phyloP scores from a whole-genome alignment of 139 green algal genomes.

The Ettlia oleoabundans region DNA sequence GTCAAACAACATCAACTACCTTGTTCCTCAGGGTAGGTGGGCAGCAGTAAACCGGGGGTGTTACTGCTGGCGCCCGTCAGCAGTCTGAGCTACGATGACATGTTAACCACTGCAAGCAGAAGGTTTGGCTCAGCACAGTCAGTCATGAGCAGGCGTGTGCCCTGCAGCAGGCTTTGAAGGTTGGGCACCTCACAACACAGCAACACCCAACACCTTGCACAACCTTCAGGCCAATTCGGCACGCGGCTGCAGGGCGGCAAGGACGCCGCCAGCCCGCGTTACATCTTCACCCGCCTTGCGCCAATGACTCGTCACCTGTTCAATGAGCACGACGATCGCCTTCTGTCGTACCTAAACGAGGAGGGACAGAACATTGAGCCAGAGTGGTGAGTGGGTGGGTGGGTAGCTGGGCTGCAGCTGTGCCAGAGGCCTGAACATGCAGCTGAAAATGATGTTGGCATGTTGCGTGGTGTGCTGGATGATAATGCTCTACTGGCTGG shows the following conservation, averaged over 20 bases:
- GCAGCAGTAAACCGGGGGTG: neutral
- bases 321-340: conserved; percentile 88
- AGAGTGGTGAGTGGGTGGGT: conserved; percentile 67
- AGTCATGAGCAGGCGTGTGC: no score
- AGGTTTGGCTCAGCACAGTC: no score
- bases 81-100: neutral
- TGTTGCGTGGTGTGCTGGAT: no score
- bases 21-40: conserved; percentile 71
- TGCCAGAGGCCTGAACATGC: no score
- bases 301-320: conserved; percentile 89
- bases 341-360: conserved; percentile 95
- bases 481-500: no score
- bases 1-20: conserved; percentile 98
- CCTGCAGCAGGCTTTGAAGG: no score
- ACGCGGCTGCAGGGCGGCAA: conserved; percentile 95
- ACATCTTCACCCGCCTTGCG: conserved; percentile 97
- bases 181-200: no score
- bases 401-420: neutral
- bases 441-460: no score
- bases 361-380: conserved; percentile 98
- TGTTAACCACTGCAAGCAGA: no score
- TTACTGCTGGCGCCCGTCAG: no score
- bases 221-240: conserved; percentile 90
- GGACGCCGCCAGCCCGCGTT: conserved; percentile 92
- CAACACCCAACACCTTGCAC: no score